Base-by-base conservation (phyloP, 805 yeast genomes). In the Candida loeiensis region DNA sequence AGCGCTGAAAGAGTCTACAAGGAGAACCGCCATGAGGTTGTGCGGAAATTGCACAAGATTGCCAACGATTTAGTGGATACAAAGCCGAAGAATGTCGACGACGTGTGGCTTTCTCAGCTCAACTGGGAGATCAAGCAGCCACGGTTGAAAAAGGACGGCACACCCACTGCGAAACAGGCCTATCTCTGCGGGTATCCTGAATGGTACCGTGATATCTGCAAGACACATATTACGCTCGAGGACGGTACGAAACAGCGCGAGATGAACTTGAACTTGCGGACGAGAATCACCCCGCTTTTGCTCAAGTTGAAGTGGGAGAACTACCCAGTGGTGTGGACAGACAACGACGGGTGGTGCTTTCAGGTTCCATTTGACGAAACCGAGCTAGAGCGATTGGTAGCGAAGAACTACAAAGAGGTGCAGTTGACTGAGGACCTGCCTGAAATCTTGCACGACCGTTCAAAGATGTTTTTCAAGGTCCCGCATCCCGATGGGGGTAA, bases 401-500 rank as follows among this genome's bases (percentile, higher is more conserved):
- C 43, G 1, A 72, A 68, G 38, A 72, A 73, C 40, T 75, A 75
- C 51, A 43, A 46, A 4, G 59, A 53, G 12, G 37, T 37, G n/a
- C 46, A 52, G 26, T 34, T 51, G 6, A 54, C 55, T 5, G 58
- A 52, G 19, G 13, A 18, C 21, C 20, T 18, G 21, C 18, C 33
- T 4, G 33, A 30, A 21, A 14, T 27, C 8, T 11, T 30, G 20
- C 21, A 16, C 14, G 18, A 30, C 15, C 20, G 33, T 5, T 16
- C 33, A 9, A 30, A 14, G 21, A 37, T 30, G 24, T 59, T 70
- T 35, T 86, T 88, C 61, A 85, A 82, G 58, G 68, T 93, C 15
- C 97, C 97, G 0, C 97, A 91, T 56, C 89, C 89, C 12, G 85
- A 82, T 46, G 97, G 97, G 0, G 82, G 85, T 1, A 77, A 77